phyloP scores from a whole-genome alignment of 257 asterid species.

The Solanum appendiculatum region DNA sequence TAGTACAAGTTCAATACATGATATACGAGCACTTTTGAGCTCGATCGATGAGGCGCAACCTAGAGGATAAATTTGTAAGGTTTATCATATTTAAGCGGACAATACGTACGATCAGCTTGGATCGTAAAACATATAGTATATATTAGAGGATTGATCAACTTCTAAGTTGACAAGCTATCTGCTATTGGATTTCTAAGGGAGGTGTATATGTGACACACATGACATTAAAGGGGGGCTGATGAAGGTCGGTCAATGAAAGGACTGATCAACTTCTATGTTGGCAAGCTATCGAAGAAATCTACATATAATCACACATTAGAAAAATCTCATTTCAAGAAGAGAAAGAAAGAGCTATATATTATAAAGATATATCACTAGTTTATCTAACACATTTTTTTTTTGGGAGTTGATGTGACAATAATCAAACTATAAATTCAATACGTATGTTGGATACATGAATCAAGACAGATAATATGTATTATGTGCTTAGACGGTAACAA shows the following conservation, averaged over 20 bases:
- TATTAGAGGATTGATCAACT: neutral
- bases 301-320: neutral
- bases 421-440: too few relatives aligned
- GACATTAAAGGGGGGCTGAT: too few relatives aligned
- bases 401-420: neutral
- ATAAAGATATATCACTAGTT: neutral
- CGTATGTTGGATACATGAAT: neutral
- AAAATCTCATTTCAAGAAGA: neutral
- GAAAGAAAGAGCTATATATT: neutral
- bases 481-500: neutral
- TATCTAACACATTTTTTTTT: neutral
- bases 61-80: neutral
- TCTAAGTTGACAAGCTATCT: too few relatives aligned
- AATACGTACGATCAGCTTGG: neutral
- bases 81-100: neutral
- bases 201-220: neutral
- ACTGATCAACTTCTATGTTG: neutral
- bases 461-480: neutral
- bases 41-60: neutral
- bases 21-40: neutral
- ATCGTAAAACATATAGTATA: neutral
- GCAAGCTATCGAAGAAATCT: neutral
- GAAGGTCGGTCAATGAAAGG: neutral
- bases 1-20: neutral
- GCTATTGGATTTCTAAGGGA: neutral